These are phyloP conservation scores for Chernovozyma sophiae-reginae DNA, from an alignment of 1,139 yeast genomes.

Conservation along the genomic window DNA sequence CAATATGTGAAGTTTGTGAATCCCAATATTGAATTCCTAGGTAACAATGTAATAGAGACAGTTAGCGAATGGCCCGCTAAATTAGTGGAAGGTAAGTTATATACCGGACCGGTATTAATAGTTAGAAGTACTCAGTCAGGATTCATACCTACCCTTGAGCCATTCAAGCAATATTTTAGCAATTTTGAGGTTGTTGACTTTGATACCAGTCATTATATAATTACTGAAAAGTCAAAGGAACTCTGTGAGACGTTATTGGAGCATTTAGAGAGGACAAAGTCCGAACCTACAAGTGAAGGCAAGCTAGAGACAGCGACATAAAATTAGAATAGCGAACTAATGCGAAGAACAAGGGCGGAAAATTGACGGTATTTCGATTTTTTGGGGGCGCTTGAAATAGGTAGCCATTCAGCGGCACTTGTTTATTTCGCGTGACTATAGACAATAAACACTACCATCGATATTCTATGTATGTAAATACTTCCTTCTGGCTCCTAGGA, in stretches of 20 bases:
- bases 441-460: too few species aligned
- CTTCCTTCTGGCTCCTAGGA: too few species aligned
- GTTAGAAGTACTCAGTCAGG: slow-evolving; percentile 39
- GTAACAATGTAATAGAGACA: slow-evolving; percentile 24
- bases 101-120: slow-evolving; percentile 36
- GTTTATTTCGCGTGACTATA: too few species aligned
- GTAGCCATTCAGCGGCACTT: too few species aligned
- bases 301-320: too few species aligned
- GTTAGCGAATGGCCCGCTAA: slow-evolving; percentile 44
- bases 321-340: too few species aligned
- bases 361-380: too few species aligned
- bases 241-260: slow-evolving; percentile 22
- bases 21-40: slow-evolving; percentile 13
- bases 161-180: slow-evolving; percentile 36
- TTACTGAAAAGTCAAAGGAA: slow-evolving; percentile 36
- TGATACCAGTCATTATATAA: slow-evolving; percentile 46
- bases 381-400: too few species aligned
- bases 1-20: slow-evolving; percentile 10
- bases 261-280: background rate
- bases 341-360: too few species aligned
- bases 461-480: too few species aligned
- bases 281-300: too few species aligned
- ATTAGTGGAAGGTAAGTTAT: slow-evolving; percentile 18
- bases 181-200: slow-evolving; percentile 23
- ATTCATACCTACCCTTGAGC: slow-evolving; percentile 28